Conservation (phyloP, 768 basidiomycete species). For the Vararia minispora region DNA sequence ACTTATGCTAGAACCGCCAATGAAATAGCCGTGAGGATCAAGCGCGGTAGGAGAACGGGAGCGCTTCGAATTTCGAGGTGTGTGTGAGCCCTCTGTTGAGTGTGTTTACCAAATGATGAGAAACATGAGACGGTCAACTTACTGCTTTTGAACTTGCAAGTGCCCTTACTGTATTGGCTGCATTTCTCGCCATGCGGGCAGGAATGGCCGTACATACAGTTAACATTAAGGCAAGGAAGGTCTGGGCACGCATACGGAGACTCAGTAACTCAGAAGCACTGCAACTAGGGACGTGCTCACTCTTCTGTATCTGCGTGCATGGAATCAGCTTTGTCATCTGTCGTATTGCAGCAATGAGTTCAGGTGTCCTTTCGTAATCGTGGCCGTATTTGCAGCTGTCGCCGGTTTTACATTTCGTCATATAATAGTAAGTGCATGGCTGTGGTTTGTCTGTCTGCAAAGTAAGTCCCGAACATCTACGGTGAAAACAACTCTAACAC, state of each 20-base stretch:
- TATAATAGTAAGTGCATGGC: slow-evolving; percentile 28
- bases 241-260: slow-evolving; percentile 5
- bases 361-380: slow-evolving; percentile 20
- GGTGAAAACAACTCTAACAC: neutral
- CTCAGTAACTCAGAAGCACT: neutral
- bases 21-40: no score
- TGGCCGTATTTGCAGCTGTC: slow-evolving; percentile 24
- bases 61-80: no score
- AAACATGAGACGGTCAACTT: neutral
- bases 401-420: slow-evolving; percentile 21
- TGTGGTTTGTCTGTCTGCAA: slow-evolving; percentile 22
- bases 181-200: slow-evolving; percentile 28
- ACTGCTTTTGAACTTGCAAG: slow-evolving; percentile 1
- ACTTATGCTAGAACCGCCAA: no score
- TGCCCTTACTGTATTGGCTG: neutral
- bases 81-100: no score
- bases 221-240: slow-evolving; percentile 17
- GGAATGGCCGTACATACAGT: slow-evolving; percentile 25
- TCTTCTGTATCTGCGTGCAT: slow-evolving; percentile 21
- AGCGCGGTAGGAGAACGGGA: no score
- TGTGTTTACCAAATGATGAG: no score
- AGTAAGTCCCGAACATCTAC: neutral
- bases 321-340: slow-evolving; percentile 24
- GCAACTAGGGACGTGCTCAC: slow-evolving; percentile 11
- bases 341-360: slow-evolving; percentile 21